phyloP scores from a whole-genome alignment of 352 stramenopile genomes.

The Elongisporangium prolatum region DNA sequence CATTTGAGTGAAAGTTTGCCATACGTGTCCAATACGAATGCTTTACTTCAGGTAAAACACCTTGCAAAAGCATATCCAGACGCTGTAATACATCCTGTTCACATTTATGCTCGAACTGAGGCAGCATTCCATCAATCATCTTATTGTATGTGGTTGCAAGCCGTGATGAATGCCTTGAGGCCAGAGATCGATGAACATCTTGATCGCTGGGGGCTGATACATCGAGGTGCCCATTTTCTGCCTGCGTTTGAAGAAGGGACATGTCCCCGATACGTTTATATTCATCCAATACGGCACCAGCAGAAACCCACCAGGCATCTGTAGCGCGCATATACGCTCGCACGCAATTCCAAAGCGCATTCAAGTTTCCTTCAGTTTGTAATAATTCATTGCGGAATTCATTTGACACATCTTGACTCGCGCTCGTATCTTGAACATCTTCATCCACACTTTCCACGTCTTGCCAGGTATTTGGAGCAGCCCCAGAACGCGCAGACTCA shows the following conservation, averaged over 20 bases:
- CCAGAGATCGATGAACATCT: background rate
- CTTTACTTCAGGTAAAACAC: conserved; percentile 67
- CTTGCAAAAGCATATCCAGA: conserved; percentile 33
- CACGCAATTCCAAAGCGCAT: conserved; percentile 73
- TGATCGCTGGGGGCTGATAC: background rate
- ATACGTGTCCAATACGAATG: conserved; percentile 72
- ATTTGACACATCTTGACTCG: conserved; percentile 29
- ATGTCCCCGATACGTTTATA: conserved; percentile 57
- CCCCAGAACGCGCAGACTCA: background rate
- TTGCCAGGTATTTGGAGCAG: conserved; percentile 11
- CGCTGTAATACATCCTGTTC: conserved; percentile 37
- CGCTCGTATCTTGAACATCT: conserved; percentile 15
- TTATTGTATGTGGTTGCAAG: conserved; percentile 24
- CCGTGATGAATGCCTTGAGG: conserved; percentile 12
- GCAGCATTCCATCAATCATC: conserved; percentile 30
- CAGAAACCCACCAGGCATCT: conserved; percentile 50
- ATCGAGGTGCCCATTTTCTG: conserved; percentile 2
- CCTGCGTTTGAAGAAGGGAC: conserved; percentile 34
- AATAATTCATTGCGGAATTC: conserved; percentile 70
- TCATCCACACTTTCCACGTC: conserved; percentile 37
- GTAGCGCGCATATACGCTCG: conserved; percentile 59
- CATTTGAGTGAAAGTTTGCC: conserved; percentile 13
- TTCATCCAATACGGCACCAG: conserved; percentile 49
- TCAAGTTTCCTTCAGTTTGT: conserved; percentile 64
- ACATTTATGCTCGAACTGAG: conserved; percentile 37